Conservation (phyloP, 164 flowering plant genomes). For the Houttuynia cordata region DNA sequence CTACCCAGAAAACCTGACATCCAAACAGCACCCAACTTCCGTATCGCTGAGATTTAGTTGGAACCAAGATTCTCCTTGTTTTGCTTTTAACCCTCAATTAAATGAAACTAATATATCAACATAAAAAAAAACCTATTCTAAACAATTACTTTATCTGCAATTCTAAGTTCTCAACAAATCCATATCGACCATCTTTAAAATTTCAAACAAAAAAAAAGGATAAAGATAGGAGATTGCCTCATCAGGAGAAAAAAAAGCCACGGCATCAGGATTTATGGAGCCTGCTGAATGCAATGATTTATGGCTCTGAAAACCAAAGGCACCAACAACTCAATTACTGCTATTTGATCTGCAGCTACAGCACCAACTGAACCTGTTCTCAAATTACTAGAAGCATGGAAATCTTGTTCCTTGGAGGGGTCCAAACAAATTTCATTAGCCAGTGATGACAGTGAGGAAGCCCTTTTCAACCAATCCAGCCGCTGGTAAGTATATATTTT, state of each 20-base stretch:
- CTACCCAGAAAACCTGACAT: too few relatives aligned
- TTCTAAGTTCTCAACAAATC: too few relatives aligned
- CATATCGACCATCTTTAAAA: too few relatives aligned
- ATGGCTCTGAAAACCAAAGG: conserved; percentile 80
- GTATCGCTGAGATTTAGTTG: too few relatives aligned
- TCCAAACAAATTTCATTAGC: conserved; percentile 36
- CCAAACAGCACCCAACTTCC: too few relatives aligned
- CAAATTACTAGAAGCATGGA: conserved; percentile 30
- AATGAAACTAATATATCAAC: too few relatives aligned
- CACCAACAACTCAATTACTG: conserved; percentile 63
- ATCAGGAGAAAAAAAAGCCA: conserved; percentile 95
- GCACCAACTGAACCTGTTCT: conserved; percentile 24
- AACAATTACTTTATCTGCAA: not conserved
- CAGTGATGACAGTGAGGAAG: conserved; percentile 42
- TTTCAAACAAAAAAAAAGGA: not conserved
- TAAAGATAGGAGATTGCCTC: conserved; percentile 45
- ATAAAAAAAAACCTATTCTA: too few relatives aligned
- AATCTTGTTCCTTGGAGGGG: conserved; percentile 34
- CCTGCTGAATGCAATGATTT: conserved; percentile 82
- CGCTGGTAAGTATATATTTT: conserved; percentile 59
- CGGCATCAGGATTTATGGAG: conserved; percentile 80
- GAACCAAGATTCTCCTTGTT: too few relatives aligned
- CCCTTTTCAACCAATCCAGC: conserved; percentile 77
- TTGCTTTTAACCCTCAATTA: too few relatives aligned
- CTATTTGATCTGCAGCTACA: conserved; percentile 41